Evolutionary conservation across 2,329 filamentous ascomycete genomes (phyloP), one percentile per base, ranked within the genome.

Genomic region (Plectosphaerella cucumerina): DNA sequence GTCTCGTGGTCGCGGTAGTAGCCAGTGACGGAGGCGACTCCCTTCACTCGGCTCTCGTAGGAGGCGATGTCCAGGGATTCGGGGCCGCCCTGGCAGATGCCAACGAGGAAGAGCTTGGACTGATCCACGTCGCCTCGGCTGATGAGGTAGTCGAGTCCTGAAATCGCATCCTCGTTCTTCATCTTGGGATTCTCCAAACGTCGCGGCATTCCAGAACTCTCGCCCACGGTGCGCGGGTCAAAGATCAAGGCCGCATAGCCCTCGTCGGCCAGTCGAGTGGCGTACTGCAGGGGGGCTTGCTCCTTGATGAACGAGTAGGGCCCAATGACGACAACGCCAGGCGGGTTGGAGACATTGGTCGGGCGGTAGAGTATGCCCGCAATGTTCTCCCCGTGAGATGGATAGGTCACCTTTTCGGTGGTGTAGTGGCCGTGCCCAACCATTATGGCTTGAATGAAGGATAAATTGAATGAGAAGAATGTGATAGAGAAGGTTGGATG

Each of bases 221-320:
- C 62, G 5, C 62, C 60, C 14, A 65, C 62, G 3, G 61, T 65
- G 41, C 62, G 60, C 5, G 62, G 62, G 46, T 65, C 62, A 51
- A 65, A 65, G 22, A 65, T 62, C 42, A 65, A 46, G 4, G 61
- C 60, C 22, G 62, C 61, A 43, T 65, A 65, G 22, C 62, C 62
- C 54, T 64, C 62, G 48, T 65, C 61, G 23, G 62, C 61, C 3
- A 65, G 60, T 37, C 61, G 60, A 5, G 62, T 63, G 35, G 56
- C 62, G 47, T 65, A 65, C 52, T 65, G 62, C 20, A 58, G 37
- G 1, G 60, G 62, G 5, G 62, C 62, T 53, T 65, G 62, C 49
- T 65, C 62, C 55, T 65, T 65, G 42, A 60, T 43, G 44, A 63
- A 65, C 6, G 62, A 65, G 42, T 65, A 57, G n/a, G 55, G 55